These are phyloP conservation scores for Ophiostoma pallidulum DNA, from an alignment of 2,329 filamentous ascomycete genomes.

Conservation along the genomic window DNA sequence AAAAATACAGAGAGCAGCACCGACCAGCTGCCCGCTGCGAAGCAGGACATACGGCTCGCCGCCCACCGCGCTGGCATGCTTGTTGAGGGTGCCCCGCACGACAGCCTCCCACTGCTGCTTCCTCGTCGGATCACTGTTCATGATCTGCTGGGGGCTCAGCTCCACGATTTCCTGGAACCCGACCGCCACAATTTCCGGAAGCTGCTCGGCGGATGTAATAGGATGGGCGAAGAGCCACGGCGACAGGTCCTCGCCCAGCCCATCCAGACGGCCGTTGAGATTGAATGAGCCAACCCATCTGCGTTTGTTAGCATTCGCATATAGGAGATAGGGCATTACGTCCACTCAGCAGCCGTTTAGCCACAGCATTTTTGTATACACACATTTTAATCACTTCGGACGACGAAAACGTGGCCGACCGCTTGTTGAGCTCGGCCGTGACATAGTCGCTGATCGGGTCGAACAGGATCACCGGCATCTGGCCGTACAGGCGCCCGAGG, in stretches of 20 bases:
- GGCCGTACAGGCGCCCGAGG: conserved; percentile 74
- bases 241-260: conserved; percentile 69
- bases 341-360: too few species aligned
- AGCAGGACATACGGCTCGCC: conserved; percentile 80
- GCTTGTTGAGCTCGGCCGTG: conserved; percentile 60
- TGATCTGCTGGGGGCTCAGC: conserved; percentile 93
- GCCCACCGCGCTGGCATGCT: conserved; percentile 52
- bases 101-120: conserved; percentile 80
- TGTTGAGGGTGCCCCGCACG: conserved; percentile 69
- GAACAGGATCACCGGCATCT: conserved; percentile 74
- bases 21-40: conserved; percentile 87
- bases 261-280: conserved; percentile 76
- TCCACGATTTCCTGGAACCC: conserved; percentile 99
- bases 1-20: conserved; percentile 85
- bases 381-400: conserved; percentile 65
- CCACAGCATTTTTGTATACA: conserved; percentile 23
- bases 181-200: conserved; percentile 79
- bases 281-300: conserved; percentile 80
- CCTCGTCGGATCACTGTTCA: conserved; percentile 88
- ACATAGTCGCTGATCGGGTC: conserved; percentile 94
- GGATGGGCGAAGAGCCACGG: conserved; percentile 68
- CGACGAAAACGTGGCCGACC: conserved; percentile 64
- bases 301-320: not conserved
- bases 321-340: not conserved
- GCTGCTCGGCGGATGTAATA: conserved; percentile 40